These are phyloP conservation scores for Calocybe indica DNA, from an alignment of 768 basidiomycete genomes.

Conservation along the genomic window DNA sequence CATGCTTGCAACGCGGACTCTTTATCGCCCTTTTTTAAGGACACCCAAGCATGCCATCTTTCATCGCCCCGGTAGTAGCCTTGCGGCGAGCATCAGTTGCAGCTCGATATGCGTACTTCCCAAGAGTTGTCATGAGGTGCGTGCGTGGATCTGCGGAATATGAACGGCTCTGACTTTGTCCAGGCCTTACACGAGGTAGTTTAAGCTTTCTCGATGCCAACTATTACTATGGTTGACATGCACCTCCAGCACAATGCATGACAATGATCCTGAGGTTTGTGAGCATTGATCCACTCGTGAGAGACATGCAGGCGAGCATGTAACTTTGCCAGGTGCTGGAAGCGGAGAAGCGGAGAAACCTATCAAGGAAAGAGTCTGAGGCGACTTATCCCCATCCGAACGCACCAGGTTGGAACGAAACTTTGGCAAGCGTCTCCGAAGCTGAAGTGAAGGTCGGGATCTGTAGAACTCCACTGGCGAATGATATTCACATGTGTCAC, in stretches of 20 bases:
- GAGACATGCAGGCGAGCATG: not conserved
- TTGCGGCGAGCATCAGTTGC: too few species aligned
- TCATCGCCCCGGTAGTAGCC: too few species aligned
- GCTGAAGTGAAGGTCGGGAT: slow-evolving; percentile 52
- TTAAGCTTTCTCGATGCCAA: slow-evolving; percentile 1
- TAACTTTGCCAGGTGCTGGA: slow-evolving; percentile 35
- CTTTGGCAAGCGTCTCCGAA: slow-evolving; percentile 57
- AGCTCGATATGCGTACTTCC: too few species aligned
- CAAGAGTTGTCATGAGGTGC: too few species aligned
- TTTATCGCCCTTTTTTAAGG: too few species aligned
- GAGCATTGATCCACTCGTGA: not conserved
- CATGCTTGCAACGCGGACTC: too few species aligned
- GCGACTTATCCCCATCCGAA: slow-evolving; percentile 43
- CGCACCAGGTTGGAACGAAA: slow-evolving; percentile 72
- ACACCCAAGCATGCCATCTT: too few species aligned
- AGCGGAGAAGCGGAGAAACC: slow-evolving; percentile 46
- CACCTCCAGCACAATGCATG: slow-evolving; percentile 46
- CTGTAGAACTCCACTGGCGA: not conserved
- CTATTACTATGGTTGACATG: slow-evolving; percentile 6
- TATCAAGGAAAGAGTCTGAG: slow-evolving; percentile 35
- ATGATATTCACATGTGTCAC: not conserved
- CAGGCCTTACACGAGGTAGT: slow-evolving; percentile 21
- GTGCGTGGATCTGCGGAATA: too few species aligned
- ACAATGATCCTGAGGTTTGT: slow-evolving; percentile 49
- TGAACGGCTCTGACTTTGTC: not conserved